Conservation (phyloP, 805 yeast species). For the Myxozyma melibiosi region DNA sequence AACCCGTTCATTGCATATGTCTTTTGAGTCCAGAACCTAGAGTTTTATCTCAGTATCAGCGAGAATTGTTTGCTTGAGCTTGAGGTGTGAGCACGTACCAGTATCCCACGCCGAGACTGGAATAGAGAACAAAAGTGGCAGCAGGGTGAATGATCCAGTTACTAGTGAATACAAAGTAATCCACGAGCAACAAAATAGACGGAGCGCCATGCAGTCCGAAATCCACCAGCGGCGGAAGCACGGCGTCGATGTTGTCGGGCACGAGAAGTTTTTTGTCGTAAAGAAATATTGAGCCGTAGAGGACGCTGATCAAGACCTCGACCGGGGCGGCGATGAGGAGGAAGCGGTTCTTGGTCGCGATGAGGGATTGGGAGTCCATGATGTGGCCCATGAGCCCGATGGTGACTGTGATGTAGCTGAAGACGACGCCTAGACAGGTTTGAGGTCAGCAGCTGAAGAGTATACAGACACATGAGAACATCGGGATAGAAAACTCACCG, state of each 20-base stretch:
- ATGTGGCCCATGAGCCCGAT: conserved; percentile 20
- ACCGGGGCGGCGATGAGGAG: conserved; percentile 18
- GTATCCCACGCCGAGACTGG: conserved; percentile 18
- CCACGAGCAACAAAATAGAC: conserved; percentile 20
- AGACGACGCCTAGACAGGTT: conserved; percentile 10
- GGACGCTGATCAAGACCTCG: conserved; percentile 23
- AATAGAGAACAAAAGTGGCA: conserved; percentile 1
- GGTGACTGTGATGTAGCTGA: conserved; percentile 23
- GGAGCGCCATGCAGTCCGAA: conserved; percentile 29
- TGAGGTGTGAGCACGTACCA: conserved; percentile 13
- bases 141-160: conserved; percentile 8
- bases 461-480: background rate
- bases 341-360: conserved; percentile 11
- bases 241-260: conserved; percentile 12
- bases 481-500: conserved; percentile 6
- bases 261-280: conserved; percentile 13
- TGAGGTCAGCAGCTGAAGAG: background rate
- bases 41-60: background rate
- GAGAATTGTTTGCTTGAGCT: background rate
- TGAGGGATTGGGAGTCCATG: conserved; percentile 11
- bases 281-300: conserved; percentile 23
- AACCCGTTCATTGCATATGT: conserved; percentile 14
- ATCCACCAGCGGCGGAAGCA: conserved; percentile 20
- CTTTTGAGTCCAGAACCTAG: conserved; percentile 29
- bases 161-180: conserved; percentile 21